Percentiles rank a stretch among this genome's conserved stretches.
Evolutionary conservation across 2,329 filamentous ascomycete species (phyloP).

Genomic region (Calonectria hawksworthii): DNA sequence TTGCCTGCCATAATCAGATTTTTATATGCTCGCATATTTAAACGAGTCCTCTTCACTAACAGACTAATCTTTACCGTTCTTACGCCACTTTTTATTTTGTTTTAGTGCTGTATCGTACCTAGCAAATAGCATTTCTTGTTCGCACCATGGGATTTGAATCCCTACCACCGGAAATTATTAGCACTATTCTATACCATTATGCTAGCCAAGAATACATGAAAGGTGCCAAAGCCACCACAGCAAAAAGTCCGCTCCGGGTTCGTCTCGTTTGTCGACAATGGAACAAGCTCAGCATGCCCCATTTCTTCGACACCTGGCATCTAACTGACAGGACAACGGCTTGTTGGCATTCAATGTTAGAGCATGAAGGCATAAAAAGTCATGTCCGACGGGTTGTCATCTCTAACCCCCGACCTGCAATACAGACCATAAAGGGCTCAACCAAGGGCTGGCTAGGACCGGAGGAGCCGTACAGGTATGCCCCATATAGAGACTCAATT

Average conservation of each 20-base stretch:
- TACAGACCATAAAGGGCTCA: background rate
- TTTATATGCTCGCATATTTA: background rate
- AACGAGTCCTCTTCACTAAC: background rate
- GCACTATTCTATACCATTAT: background rate
- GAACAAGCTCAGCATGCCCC: background rate
- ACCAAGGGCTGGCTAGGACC: background rate
- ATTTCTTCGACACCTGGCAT: background rate
- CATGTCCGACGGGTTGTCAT: background rate
- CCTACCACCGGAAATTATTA: background rate
- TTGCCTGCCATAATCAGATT: background rate
- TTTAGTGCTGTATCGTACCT: background rate
- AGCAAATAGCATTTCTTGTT: background rate
- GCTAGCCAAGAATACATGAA: background rate
- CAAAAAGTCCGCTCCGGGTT: background rate
- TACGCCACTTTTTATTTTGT: background rate
- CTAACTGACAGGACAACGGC: background rate
- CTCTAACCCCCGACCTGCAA: background rate
- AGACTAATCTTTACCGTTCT: too few relatives aligned
- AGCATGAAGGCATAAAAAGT: background rate
- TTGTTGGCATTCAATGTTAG: background rate
- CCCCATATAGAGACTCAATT: background rate
- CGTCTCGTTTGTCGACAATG: background rate
- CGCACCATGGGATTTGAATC: background rate
- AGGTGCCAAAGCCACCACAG: background rate
- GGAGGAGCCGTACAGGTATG: background rate